Evolutionary conservation across 345 rosid species (phyloP).

Genomic region (Pelargonium nanum): DNA sequence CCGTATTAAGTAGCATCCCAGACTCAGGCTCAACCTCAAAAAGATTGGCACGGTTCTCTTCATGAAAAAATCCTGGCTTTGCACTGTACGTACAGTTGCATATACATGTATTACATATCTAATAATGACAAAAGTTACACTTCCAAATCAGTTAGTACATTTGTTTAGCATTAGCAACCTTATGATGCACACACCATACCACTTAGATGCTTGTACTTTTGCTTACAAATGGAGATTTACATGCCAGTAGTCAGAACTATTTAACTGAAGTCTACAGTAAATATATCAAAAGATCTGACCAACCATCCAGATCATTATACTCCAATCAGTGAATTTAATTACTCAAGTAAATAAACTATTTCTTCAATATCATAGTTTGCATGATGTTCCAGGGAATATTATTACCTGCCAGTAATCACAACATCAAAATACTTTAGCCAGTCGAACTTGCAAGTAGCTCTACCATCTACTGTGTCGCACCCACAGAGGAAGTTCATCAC

Average conservation of each 20-base stretch:
- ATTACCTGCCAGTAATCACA: constrained; percentile 90
- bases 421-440: constrained; percentile 92
- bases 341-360: neutral
- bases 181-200: neutral
- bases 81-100: constrained; percentile 41
- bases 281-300: neutral
- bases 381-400: constrained; percentile 8
- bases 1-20: constrained; percentile 88
- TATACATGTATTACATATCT: neutral
- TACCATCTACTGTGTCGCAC: constrained; percentile 28
- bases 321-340: neutral
- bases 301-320: neutral
- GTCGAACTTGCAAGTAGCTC: constrained; percentile 44
- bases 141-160: neutral
- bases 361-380: neutral
- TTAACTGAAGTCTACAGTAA: neutral
- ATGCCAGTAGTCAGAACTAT: neutral
- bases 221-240: neutral
- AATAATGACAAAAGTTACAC: neutral
- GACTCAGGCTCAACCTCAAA: constrained; percentile 82
- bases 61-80: constrained; percentile 94
- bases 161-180: constrained; percentile 1
- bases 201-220: neutral
- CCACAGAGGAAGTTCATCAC: constrained; percentile 95
- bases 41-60: constrained; percentile 68